Base-by-base conservation (phyloP, 73 alveolate genomes). In the Paramecium tetraurelia region DNA sequence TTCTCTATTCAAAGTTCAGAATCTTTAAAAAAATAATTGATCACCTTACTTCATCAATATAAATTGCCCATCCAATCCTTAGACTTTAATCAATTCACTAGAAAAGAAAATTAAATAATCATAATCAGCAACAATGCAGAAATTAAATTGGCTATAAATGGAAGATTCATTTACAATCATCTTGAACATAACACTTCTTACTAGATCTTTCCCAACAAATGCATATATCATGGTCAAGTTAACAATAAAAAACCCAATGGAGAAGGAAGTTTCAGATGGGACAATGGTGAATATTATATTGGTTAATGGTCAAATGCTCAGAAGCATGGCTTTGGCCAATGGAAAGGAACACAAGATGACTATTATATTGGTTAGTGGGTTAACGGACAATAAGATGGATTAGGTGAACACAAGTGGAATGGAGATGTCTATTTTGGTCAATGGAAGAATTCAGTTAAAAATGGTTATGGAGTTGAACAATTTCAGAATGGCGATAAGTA, bases 401-500 rank as follows among this genome's bases (percentile, higher is more conserved):
- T 33, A 46, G 95, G 95, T 7, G 58, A 41, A 85, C 71, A 44
- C 24, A 57, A 41, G 12, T 59, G 75, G 58, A 90, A 48, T 92
- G 96, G 92, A 1, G 96, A 93, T 50, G 68, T 44, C 50, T 96
- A 94, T 89, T 94, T 88, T 72, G 98, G 98, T 12, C 92, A 94
- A 36, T 96, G 95, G 95, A 86, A 69, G 16, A 53, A 88, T 58
- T 90, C 93, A 5, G 86, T 94, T 6, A 95, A 95, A 87, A 95
- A 95, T 92, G 98, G 98, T 1, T 92, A 94, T 75, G 98, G 98
- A 1, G 58, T 84, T 16, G 98, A 95, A 43, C 36, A 85, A 40
- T 95, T 95, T 58, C 63, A 38, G 14, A 95, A 94, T 80, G 97
- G 97, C 18, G 98, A 95, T 48, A 68, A 41, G 7, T 95, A 95